These are phyloP conservation scores for Coemansia guatemalensis DNA, from an alignment of 192 early-diverging fungal genomes.

Conservation along the genomic window DNA sequence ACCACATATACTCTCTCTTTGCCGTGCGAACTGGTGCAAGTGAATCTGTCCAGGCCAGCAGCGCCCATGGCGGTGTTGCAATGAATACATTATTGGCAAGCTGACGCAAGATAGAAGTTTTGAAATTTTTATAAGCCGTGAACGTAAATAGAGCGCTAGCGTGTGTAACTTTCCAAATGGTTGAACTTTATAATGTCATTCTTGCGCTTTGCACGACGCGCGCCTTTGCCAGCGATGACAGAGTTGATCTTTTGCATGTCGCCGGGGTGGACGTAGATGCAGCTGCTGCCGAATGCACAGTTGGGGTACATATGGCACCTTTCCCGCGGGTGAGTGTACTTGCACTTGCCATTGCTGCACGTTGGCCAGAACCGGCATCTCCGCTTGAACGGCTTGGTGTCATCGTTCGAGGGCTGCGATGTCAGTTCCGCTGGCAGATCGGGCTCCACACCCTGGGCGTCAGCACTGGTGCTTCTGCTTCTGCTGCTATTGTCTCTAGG, in stretches of 20 bases:
- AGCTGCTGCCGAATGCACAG: slow-evolving; percentile 35
- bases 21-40: background rate
- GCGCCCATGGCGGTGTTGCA: background rate
- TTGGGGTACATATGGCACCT: slow-evolving; percentile 28
- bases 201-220: slow-evolving; percentile 37
- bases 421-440: background rate
- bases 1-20: background rate
- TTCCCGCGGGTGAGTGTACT: slow-evolving; percentile 44
- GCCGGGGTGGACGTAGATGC: slow-evolving; percentile 45
- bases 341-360: slow-evolving; percentile 53
- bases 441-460: background rate
- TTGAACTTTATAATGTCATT: slow-evolving; percentile 41
- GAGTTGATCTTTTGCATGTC: slow-evolving; percentile 44
- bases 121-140: background rate
- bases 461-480: slow-evolving; percentile 8
- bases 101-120: background rate
- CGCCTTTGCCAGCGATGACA: slow-evolving; percentile 24
- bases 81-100: background rate
- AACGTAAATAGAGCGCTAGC: background rate
- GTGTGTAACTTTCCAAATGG: slow-evolving; percentile 23
- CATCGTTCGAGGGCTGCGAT: background rate
- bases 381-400: slow-evolving; percentile 15
- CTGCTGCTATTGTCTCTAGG: background rate
- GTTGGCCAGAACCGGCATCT: slow-evolving; percentile 54
- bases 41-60: background rate